phyloP scores from a whole-genome alignment of 2,329 filamentous ascomycete species.

The Shiraia bambusicola region DNA sequence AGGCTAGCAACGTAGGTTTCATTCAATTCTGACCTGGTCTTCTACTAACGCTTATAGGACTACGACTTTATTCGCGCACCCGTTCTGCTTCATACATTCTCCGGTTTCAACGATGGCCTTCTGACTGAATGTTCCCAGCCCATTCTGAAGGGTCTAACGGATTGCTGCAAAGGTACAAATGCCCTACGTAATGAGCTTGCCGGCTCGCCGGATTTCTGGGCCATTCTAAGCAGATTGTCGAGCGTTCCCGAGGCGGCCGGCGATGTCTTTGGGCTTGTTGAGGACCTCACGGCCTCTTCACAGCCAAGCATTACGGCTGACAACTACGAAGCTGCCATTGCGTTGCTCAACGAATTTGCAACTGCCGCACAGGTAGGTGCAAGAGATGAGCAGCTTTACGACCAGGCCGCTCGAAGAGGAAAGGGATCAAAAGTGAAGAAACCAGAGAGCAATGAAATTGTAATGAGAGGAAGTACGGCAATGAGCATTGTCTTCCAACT shows the following conservation, averaged over 20 bases:
- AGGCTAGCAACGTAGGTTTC: constrained; percentile 74
- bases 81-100: constrained; percentile 87
- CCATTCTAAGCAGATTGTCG: constrained; percentile 76
- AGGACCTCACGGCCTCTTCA: constrained; percentile 68
- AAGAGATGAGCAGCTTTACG: constrained; percentile 67
- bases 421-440: constrained; percentile 56
- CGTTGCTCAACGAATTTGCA: constrained; percentile 85
- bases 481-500: constrained; percentile 80
- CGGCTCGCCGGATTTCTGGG: constrained; percentile 97
- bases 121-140: constrained; percentile 74
- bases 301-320: constrained; percentile 86
- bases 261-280: constrained; percentile 83
- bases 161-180: constrained; percentile 76
- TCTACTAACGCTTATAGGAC: constrained; percentile 56
- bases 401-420: constrained; percentile 53
- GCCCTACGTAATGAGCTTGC: constrained; percentile 88
- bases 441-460: constrained; percentile 67
- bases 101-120: constrained; percentile 76
- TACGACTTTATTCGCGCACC: constrained; percentile 90
- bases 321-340: constrained; percentile 88
- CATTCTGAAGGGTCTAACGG: constrained; percentile 74
- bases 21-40: neutral
- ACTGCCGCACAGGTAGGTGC: constrained; percentile 75
- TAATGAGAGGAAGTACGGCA: constrained; percentile 76
- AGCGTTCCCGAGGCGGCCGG: constrained; percentile 69